Evolutionary conservation across 441 rosid species (phyloP).

Genomic region (Gossypium laxum): DNA sequence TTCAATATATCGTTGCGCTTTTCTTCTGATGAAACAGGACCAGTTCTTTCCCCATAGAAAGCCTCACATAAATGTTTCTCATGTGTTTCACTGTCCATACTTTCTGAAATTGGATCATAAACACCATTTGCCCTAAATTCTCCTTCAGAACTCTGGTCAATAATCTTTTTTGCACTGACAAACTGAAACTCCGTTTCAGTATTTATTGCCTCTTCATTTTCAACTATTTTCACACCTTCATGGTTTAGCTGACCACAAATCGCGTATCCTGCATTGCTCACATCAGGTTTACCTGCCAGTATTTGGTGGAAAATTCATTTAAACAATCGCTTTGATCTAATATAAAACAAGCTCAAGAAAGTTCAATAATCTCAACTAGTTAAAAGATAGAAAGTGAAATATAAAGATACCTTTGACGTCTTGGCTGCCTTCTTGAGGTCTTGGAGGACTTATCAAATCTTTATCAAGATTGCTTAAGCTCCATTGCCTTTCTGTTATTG

Average conservation of each 20-base stretch:
- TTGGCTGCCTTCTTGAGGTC: neutral
- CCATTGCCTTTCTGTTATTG: neutral
- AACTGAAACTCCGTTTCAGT: conserved; percentile 6
- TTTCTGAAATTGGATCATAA: neutral
- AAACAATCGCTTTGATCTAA: neutral
- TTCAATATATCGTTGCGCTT: neutral
- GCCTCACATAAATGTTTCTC: conserved; percentile 2
- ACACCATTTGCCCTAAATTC: neutral
- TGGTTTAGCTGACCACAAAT: neutral
- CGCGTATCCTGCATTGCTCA: conserved; percentile 1
- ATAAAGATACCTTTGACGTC: neutral
- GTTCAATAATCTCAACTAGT: neutral
- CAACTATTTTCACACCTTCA: neutral
- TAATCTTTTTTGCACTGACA: neutral
- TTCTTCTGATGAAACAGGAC: conserved; percentile 9
- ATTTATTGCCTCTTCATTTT: conserved; percentile 5
- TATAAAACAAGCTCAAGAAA: neutral
- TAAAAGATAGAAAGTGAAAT: neutral
- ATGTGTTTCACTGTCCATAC: conserved; percentile 1
- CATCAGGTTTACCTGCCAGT: neutral
- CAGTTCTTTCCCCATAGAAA: conserved; percentile 9
- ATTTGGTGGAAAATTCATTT: neutral
- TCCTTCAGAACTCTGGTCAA: neutral
- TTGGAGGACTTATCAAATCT: neutral
- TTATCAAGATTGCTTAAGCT: neutral